Conservation (phyloP, 805 yeast species). For the Clavispora santaluciae region DNA sequence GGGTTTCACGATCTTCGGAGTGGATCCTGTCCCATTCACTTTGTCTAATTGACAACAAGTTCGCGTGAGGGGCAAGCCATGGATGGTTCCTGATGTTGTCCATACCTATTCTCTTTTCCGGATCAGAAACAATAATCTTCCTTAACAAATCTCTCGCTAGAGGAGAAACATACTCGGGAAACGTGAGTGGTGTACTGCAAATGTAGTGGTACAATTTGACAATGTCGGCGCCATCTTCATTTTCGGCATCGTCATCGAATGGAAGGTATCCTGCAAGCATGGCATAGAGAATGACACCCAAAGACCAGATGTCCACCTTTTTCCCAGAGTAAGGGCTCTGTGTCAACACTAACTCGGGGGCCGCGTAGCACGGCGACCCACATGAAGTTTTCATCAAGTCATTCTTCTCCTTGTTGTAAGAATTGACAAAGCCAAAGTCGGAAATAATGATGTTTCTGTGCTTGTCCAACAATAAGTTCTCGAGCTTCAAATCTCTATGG, state of each 20-base stretch:
- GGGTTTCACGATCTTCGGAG: conserved; percentile 23
- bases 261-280: conserved; percentile 97
- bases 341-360: conserved; percentile 91
- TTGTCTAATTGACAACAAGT: conserved; percentile 78
- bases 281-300: conserved; percentile 92
- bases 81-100: conserved; percentile 72
- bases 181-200: conserved; percentile 84
- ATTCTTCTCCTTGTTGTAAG: conserved; percentile 51
- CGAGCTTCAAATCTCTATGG: conserved; percentile 73
- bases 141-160: conserved; percentile 87
- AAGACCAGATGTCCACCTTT: conserved; percentile 95
- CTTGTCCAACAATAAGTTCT: conserved; percentile 72
- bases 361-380: conserved; percentile 98
- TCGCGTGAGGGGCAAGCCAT: conserved; percentile 84
- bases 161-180: conserved; percentile 90
- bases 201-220: conserved; percentile 87
- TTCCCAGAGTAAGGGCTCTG: conserved; percentile 85
- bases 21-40: conserved; percentile 79
- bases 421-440: conserved; percentile 94
- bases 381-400: conserved; percentile 93
- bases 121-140: conserved; percentile 80
- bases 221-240: conserved; percentile 94
- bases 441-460: conserved; percentile 82
- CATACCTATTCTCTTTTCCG: conserved; percentile 65
- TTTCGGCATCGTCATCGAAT: conserved; percentile 94